Evolutionary conservation across 2,329 filamentous ascomycete genomes (phyloP), one percentile per base, ranked within the genome.

Genomic region (Blastomyces gilchristii): DNA sequence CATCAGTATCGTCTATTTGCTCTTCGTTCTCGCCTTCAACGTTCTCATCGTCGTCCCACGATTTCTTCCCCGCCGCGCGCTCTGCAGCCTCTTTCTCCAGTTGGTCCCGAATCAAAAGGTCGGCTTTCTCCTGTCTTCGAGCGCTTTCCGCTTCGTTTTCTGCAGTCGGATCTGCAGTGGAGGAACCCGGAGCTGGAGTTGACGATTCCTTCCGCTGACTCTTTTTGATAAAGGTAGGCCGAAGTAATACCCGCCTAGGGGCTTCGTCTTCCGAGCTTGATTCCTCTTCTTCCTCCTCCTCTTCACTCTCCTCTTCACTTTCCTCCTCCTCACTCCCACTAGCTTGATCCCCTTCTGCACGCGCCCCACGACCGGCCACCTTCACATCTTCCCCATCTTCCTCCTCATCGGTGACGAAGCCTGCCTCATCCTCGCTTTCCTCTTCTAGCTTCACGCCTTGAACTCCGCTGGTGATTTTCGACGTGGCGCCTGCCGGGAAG

Each of bases 1-100:
- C 90, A 73, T 99, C 94, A 1, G 87, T 90, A 70, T 96, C 94
- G 75, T 97, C 91, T 25, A 97, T 87, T 58, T 90, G 89, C 43
- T 86, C 85, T 63, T 85, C 85, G 34, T 85, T 85, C 28, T 83
- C 82, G 5, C 86, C 84, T n/a, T 86, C 83, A 22, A 84, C 82
- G 16, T 86, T 82, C 2, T 86, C 84, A 60, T 81, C 76, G 68
- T 90, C 87, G 69, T 96, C 92, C 91, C 92, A 97, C 70, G 91
- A 87, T 72, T 90, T 91, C 75, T 90, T 91, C 14, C 86, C 87
- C 0, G 86, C 85, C 0, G 86, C 86, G 62, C 87, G 85, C 28
- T 89, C 90, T 3, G 87, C 87, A 0, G 89, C 83, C 69, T 93
- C 88, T 68, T 89, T 90, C 70, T 89, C 87, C 53, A 97, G 85